Evolutionary conservation across 495 filamentous ascomycete species (phyloP).

Genomic region (Aspergillus kassunensis): DNA sequence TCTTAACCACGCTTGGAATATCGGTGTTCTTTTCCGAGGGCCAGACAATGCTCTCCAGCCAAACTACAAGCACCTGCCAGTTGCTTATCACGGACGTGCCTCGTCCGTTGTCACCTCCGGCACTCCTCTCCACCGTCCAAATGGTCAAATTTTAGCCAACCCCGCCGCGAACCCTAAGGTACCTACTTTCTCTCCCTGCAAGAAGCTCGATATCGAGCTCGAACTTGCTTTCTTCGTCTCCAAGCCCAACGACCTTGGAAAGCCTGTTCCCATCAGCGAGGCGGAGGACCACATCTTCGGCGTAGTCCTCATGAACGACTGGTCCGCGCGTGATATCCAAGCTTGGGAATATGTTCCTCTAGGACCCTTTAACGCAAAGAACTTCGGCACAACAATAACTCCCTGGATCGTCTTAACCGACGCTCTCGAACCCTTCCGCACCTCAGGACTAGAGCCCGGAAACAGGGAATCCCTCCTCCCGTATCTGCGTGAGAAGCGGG

Average conservation of each 20-base stretch:
- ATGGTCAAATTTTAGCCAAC: conserved; percentile 75
- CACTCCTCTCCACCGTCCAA: conserved; percentile 68
- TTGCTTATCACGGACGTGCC: conserved; percentile 82
- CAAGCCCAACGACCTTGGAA: conserved; percentile 61
- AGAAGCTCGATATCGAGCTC: conserved; percentile 78
- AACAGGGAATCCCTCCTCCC: conserved; percentile 61
- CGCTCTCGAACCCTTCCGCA: conserved; percentile 71
- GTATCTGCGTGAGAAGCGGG: conserved; percentile 64
- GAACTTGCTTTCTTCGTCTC: conserved; percentile 83
- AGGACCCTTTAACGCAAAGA: conserved; percentile 88
- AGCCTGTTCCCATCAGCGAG: conserved; percentile 55
- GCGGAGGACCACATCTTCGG: conserved; percentile 82
- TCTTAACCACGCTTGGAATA: conserved; percentile 77
- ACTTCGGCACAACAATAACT: conserved; percentile 85
- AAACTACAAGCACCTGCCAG: conserved; percentile 87
- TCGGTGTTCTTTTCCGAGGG: conserved; percentile 81
- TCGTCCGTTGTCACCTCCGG: conserved; percentile 76
- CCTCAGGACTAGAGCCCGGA: conserved; percentile 50
- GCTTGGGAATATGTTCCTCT: conserved; percentile 85
- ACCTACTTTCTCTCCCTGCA: conserved; percentile 59
- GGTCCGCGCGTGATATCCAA: conserved; percentile 90
- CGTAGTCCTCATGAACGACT: conserved; percentile 88
- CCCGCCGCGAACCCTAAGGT: conserved; percentile 56
- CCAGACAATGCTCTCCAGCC: conserved; percentile 74
- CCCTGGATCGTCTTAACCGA: conserved; percentile 87